Evolutionary conservation across 257 asterid genomes (phyloP).

Genomic region (Cynanchum wilfordii): DNA sequence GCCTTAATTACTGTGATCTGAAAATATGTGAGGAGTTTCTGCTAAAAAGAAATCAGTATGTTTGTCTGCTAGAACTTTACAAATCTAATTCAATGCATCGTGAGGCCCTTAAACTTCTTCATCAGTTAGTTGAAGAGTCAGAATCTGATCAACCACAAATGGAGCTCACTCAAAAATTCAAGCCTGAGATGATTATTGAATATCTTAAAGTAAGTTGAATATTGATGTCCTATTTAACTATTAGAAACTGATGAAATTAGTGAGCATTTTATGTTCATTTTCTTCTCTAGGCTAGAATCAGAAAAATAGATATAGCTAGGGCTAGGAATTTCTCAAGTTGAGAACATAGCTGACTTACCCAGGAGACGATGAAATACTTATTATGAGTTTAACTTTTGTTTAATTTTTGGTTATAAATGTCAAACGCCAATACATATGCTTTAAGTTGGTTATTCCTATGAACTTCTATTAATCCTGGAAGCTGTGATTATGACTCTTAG

Average conservation of each 20-base stretch:
- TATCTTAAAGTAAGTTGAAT: conserved; percentile 64
- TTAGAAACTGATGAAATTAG: neutral
- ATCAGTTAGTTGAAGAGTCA: conserved; percentile 81
- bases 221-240: neutral
- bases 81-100: conserved; percentile 78
- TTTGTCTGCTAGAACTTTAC: conserved; percentile 76
- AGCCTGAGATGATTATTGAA: conserved; percentile 88
- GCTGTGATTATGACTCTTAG: neutral
- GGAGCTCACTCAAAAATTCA: conserved; percentile 75
- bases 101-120: conserved; percentile 82
- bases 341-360: neutral
- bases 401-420: neutral
- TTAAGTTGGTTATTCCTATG: neutral
- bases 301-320: neutral
- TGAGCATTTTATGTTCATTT: neutral
- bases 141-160: conserved; percentile 71
- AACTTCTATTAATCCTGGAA: neutral
- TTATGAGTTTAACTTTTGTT: neutral
- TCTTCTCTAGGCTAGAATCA: neutral
- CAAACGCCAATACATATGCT: neutral
- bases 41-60: conserved; percentile 63
- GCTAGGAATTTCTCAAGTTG: neutral
- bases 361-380: neutral
- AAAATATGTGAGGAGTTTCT: conserved; percentile 83
- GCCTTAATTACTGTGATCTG: conserved; percentile 74